Evolutionary conservation across 768 basidiomycete species (phyloP), one percentile per base, ranked within the genome.

Genomic region (Serendipita sp.): DNA sequence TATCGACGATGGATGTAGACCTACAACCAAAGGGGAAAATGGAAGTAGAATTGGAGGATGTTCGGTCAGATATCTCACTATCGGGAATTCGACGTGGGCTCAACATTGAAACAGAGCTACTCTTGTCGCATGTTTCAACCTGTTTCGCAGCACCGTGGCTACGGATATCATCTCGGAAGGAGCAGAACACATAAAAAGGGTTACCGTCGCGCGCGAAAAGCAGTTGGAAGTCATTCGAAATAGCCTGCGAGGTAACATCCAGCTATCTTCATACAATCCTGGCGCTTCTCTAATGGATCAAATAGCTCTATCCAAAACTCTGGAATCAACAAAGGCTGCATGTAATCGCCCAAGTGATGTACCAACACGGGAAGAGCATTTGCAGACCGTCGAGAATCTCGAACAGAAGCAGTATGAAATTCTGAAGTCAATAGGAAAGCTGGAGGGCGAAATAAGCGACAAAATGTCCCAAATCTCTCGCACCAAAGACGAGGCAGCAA

Each of bases 111-210:
- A 31, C 22, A 22, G 53, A 28, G 53, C 33, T 4, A 58, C 20
- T 1, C 53, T 58, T n/a, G 53, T 58, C 53, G 53, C 24, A 28
- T 58, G 20, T 58, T n/a, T 11, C 30, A 31, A 58, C 17, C 24
- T 58, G 53, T 58, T 58, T 58, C 20, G 53, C 17, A 22, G 26
- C 26, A 11, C 53, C 20, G 17, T n/a, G 11, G 53, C 22, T 20
- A 28, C 30, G 26, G 53, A 58, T n/a, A n/a, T 58, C 53, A 58
- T 58, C 20, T 24, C 22, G 17, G 33, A 28, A 30, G 53, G 53
- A 58, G 31, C 53, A 58, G 53, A 58, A 26, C 53, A 58, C n/a
- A 58, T 31, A 4, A 58, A 30, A n/a, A 58, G 20, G 31, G 53
- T 58, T n/a, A n/a, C 53, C 13, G 26, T n/a, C 4, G 53, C 53